Evolutionary conservation across 495 filamentous ascomycete genomes (phyloP), one percentile per base, ranked within the genome.

Genomic region (Penicillium salamii): DNA sequence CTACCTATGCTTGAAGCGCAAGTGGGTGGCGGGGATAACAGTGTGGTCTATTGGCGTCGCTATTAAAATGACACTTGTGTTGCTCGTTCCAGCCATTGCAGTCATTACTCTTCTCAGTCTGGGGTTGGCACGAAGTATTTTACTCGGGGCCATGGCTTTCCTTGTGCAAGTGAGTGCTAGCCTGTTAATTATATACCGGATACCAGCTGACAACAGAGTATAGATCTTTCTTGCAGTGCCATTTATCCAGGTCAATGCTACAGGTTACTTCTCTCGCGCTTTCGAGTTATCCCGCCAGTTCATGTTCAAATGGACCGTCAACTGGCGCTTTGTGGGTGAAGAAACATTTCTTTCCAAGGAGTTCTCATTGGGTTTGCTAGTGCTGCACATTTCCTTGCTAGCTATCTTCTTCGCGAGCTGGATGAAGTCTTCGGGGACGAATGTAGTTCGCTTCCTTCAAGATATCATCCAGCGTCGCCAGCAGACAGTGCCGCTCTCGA

Each of bases 241-340:
- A 2, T 97, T 97, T 67, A 69, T 95, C 18, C 71, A 76, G 7
- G 65, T 65, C 26, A 87, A 89, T 56, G 68, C 85, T 13, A 65
- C 58, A 37, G 88, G 88, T 9, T 98, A 98, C 57, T 52, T 91
- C 4, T 75, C 78, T 24, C 74, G 86, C 41, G 90, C 93, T 0
- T 98, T 98, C 57, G 90, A 98, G 71, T 74, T 98, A 21, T 87
- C 88, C 21, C 78, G 93, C 37, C 80, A 85, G 55, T 98, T 98
- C 65, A 76, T 96, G 53, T 97, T 90, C 76, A 91, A 95, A 64
- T 97, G 93, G 93, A 97, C 93, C 0, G 93, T 98, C 49, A 98
- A 98, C 66, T 98, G 92, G 92, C 81, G 92, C 36, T 97, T 98
- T 56, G 66, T 97, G 5, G 83, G 85, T 11, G 90, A 97, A 61